Evolutionary conservation across 768 basidiomycete species (phyloP).

Genomic region (Lactarius evosmus): DNA sequence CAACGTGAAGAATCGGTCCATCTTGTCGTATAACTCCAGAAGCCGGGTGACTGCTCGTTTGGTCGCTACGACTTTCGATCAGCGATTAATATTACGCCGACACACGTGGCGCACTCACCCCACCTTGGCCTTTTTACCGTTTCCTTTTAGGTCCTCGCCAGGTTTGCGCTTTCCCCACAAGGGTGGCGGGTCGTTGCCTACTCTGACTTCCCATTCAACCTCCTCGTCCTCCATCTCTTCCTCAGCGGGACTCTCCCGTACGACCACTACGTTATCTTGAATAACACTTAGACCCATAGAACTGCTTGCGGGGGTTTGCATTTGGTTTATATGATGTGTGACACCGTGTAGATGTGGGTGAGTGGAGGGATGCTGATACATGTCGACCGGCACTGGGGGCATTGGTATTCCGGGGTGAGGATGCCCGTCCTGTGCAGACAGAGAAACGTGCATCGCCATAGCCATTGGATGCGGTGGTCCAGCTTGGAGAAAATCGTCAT

Average conservation of each 20-base stretch:
- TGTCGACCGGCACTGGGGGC: constrained; percentile 19
- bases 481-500: constrained; percentile 26
- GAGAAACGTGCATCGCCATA: constrained; percentile 25
- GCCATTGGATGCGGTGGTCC: constrained; percentile 24
- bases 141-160: constrained; percentile 36
- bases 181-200: constrained; percentile 63
- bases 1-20: constrained; percentile 47
- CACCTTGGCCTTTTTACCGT: constrained; percentile 43
- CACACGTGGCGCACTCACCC: constrained; percentile 36
- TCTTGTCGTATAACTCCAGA: constrained; percentile 17
- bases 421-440: constrained; percentile 18
- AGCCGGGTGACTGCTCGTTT: not conserved
- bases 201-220: constrained; percentile 63
- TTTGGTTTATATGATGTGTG: constrained; percentile 17
- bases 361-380: constrained; percentile 19
- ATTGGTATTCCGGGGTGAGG: constrained; percentile 19
- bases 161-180: constrained; percentile 63
- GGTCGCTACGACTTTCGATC: constrained; percentile 5
- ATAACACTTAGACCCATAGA: constrained; percentile 31
- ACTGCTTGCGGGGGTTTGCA: constrained; percentile 20
- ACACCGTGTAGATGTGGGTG: constrained; percentile 21
- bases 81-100: not conserved
- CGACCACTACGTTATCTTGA: constrained; percentile 30
- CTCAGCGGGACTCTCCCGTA: constrained; percentile 49
- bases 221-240: constrained; percentile 68